Percentiles rank a stretch among this genome's conserved stretches.
Conservation (phyloP, 306 rosid genomes). For the Vigna mungo region DNA sequence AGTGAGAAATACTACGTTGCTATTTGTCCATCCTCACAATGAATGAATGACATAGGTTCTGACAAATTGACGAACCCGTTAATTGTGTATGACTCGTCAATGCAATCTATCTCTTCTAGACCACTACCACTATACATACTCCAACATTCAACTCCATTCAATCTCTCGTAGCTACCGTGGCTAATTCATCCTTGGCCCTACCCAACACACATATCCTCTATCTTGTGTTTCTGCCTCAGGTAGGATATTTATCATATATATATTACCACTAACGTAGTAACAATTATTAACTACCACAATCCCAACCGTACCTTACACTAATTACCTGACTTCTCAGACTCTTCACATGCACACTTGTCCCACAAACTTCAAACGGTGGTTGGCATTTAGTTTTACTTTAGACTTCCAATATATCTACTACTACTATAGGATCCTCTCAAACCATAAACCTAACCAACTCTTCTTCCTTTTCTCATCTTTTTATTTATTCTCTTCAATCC, state of each 20-base stretch:
- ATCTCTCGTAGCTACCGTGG: conserved; percentile 13
- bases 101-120: background rate
- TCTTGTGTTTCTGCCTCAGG: background rate
- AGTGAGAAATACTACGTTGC: no score
- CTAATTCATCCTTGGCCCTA: conserved; percentile 31
- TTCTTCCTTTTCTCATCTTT: background rate
- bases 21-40: no score
- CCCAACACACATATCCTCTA: conserved; percentile 1
- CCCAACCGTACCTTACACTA: conserved; percentile 32
- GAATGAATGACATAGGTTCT: background rate
- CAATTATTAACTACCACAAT: conserved; percentile 38
- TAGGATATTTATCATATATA: conserved; percentile 26
- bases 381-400: conserved; percentile 50
- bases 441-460: conserved; percentile 12
- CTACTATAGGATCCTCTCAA: conserved; percentile 24
- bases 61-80: conserved; percentile 27
- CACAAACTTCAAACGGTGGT: conserved; percentile 43
- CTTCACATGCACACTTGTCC: conserved; percentile 52
- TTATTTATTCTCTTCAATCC: conserved; percentile 13
- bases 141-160: background rate
- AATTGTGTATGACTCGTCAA: conserved; percentile 39
- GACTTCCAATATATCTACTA: conserved; percentile 29
- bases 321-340: conserved; percentile 26
- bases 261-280: conserved; percentile 3
- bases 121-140: background rate